Base-by-base conservation (phyloP, 208 protist genomes). In the Trypanosoma platydactyli region DNA sequence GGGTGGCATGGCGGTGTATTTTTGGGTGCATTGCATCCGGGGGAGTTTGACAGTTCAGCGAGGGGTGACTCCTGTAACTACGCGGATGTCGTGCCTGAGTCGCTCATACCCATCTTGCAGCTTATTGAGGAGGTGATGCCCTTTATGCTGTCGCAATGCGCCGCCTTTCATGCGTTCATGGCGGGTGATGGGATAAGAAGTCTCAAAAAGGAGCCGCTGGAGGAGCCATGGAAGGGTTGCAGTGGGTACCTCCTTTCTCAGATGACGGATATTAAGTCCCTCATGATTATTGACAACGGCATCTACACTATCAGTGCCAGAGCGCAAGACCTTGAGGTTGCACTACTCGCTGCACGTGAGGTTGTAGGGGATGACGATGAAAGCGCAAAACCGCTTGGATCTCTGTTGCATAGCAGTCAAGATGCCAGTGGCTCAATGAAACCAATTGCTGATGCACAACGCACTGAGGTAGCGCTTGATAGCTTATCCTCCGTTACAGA, bases 251-350 rank as follows among this genome's bases (percentile, higher is more conserved):
- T 96, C 33, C 61, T 94, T 18, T 80, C 83, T 6, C 84, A 91
- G 57, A 57, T 92, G 0, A 84, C 86, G 13, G 68, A 64, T 41
- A 81, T 92, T 30, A 78, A 82, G 49, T 92, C 90, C 0, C 74
- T 96, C 22, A 94, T 94, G 86, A 92, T 96, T 64, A 88, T 96
- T 48, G 87, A 96, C 49, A 79, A 84, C 60, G 68, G 77, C 56
- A 63, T 94, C 42, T 80, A 81, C 71, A 86, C 77, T 16, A 76
- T 94, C 13, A 62, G 67, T 33, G 72, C 77, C 0, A 78, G 87
- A 18, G 75, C 87, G 30, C 86, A 92, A 66, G 90, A 96, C 35
- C 64, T 96, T 49, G 90, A 96, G 67, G 57, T 94, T 6, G 90
- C 87, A 4, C 80, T 94, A 48, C 67, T 87, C 25, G 90, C 87